Conservation (phyloP, 2,329 filamentous ascomycete species). For the Colletotrichum musae region DNA sequence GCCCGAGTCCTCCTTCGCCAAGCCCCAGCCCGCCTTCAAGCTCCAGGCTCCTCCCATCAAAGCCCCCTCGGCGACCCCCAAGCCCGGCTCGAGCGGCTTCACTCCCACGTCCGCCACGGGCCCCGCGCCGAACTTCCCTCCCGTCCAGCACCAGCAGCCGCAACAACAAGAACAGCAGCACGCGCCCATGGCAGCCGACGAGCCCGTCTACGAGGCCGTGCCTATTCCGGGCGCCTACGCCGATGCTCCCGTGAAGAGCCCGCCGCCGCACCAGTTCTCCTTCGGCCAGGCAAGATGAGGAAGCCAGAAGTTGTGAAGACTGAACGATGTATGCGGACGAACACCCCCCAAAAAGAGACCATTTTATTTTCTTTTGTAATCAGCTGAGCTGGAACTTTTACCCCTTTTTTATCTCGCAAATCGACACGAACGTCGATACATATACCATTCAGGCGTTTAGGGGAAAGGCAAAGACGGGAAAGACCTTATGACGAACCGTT, state of each 20-base stretch:
- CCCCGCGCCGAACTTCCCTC: constrained; percentile 51
- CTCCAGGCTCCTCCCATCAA: constrained; percentile 88
- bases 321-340: constrained; percentile 30
- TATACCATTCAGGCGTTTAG: constrained; percentile 43
- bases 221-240: constrained; percentile 91
- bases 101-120: constrained; percentile 61
- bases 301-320: constrained; percentile 29
- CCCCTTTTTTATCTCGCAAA: constrained; percentile 25
- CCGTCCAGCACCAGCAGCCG: constrained; percentile 53
- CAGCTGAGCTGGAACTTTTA: constrained; percentile 23
- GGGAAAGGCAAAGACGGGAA: constrained; percentile 36
- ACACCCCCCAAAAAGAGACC: constrained; percentile 10
- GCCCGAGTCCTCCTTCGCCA: constrained; percentile 74
- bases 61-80: constrained; percentile 83
- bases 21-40: constrained; percentile 75
- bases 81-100: constrained; percentile 75
- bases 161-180: constrained; percentile 75
- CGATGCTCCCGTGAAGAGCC: constrained; percentile 67
- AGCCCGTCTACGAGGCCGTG: constrained; percentile 87
- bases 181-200: constrained; percentile 80
- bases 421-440: constrained; percentile 18
- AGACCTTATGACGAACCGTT: constrained; percentile 15
- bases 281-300: constrained; percentile 55
- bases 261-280: constrained; percentile 59
- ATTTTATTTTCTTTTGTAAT: constrained; percentile 31